A percentile compares a stretch with the other conserved stretches of the same genome.
Evolutionary conservation across 2,329 filamentous ascomycete genomes (phyloP).

Genomic region (Alternaria brassicicola): DNA sequence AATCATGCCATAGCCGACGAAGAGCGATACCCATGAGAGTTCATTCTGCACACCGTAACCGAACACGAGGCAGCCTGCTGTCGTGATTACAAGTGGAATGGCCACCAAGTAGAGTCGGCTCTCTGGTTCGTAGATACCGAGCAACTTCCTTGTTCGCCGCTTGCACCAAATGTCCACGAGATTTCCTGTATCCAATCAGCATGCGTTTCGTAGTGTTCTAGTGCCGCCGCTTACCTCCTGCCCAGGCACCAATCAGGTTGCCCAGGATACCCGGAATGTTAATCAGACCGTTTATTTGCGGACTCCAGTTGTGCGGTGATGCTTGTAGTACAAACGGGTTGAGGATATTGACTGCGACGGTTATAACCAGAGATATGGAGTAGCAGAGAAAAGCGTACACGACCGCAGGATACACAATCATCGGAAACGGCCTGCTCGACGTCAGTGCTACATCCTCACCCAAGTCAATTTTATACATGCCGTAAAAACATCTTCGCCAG

Average conservation of each 20-base stretch:
- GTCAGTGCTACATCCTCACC: background rate
- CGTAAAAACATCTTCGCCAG: constrained; percentile 44
- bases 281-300: constrained; percentile 48
- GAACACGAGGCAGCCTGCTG: constrained; percentile 53
- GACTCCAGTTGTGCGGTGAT: constrained; percentile 47
- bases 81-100: constrained; percentile 52
- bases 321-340: constrained; percentile 50
- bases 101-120: constrained; percentile 51
- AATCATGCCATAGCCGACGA: constrained; percentile 57
- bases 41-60: constrained; percentile 53
- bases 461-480: background rate
- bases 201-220: background rate
- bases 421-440: constrained; percentile 42
- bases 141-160: constrained; percentile 49
- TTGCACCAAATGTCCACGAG: constrained; percentile 53
- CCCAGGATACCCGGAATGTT: constrained; percentile 52
- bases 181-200: constrained; percentile 38
- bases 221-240: constrained; percentile 34
- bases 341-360: constrained; percentile 50
- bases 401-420: constrained; percentile 48
- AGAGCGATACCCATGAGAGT: constrained; percentile 53
- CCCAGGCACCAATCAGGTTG: constrained; percentile 52
- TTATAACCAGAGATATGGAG: constrained; percentile 47
- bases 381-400: constrained; percentile 49
- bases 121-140: constrained; percentile 56